These are phyloP conservation scores for Catunica adiposa DNA, from an alignment of 2,329 filamentous ascomycete genomes.

Conservation along the genomic window DNA sequence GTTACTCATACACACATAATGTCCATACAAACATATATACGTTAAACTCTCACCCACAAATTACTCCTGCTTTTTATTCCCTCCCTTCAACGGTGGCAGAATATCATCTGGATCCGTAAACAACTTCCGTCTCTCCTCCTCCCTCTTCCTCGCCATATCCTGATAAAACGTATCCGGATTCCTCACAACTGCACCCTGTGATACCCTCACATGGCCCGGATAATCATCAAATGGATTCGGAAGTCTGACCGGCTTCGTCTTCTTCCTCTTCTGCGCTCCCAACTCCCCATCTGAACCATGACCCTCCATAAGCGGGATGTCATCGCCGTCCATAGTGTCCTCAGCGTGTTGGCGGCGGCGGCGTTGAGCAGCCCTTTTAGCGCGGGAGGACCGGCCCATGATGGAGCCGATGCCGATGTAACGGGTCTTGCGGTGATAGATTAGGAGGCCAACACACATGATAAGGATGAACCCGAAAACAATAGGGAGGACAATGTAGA, in stretches of 20 bases:
- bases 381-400: constrained; percentile 24
- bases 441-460: constrained; percentile 35
- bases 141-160: constrained; percentile 5
- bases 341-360: background rate
- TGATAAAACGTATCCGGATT: constrained; percentile 6
- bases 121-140: background rate
- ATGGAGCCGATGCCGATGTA: constrained; percentile 34
- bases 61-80: background rate
- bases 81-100: background rate
- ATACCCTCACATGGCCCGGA: constrained; percentile 8
- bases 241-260: constrained; percentile 3
- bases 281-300: constrained; percentile 16
- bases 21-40: background rate
- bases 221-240: constrained; percentile 14
- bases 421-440: constrained; percentile 39
- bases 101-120: background rate
- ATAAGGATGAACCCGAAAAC: constrained; percentile 31
- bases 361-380: constrained; percentile 20
- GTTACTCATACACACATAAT: background rate
- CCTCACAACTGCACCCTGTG: constrained; percentile 17
- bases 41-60: no score
- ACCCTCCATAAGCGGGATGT: constrained; percentile 19
- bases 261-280: constrained; percentile 10
- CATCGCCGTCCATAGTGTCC: constrained; percentile 1
- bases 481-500: constrained; percentile 37